Base-by-base conservation (phyloP, 257 asterid species). In the Nicotiana tomentosiformis region DNA sequence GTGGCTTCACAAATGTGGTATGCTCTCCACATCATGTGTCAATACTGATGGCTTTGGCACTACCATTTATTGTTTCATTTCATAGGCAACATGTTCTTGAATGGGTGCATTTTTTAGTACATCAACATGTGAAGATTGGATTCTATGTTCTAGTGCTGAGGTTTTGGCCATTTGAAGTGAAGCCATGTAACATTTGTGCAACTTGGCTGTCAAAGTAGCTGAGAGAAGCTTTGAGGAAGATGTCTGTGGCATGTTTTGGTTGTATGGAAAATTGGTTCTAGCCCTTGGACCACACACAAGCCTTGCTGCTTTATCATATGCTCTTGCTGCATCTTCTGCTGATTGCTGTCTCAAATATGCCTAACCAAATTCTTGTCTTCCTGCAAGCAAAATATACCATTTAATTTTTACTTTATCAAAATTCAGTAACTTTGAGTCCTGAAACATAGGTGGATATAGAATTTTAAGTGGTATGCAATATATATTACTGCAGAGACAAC, bases 281-380 rank as follows among this genome's bases (percentile, higher is more conserved):
- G 98, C 98, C 49, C 93, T 87, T 0, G 92, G 82, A 39, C 98
- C 98, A 61, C 98, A 92, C 93, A 93, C 92, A 64, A 93, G 91
- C 69, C 97, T 87, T 2, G 98, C 93, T 0, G 98, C 98, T 87
- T 92, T 95, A 69, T 93, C 98, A 86, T 95, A 95, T 1, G 97
- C 98, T 82, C 81, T 86, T 29, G 98, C 98, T 4, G 98, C 98
- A 60, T 95, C 97, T 90, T 93, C 97, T 43, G 51, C 46, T 39
- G 10, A 39, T 39, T 8, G 97, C 97, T 7, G 97, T 93, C 89
- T 94, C 98, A 80, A 93, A 95, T 78, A 98, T 95, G 60, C 97
- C 98, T 12, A 95, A 87, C 98, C 98, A 95, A 82, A 95, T 85
- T 87, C 98, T 88, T 3, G 96, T 95, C 92, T 95, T 95, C 86